Conservation (phyloP, 2,329 filamentous ascomycete species). For the Nigrograna mackinnonii region DNA sequence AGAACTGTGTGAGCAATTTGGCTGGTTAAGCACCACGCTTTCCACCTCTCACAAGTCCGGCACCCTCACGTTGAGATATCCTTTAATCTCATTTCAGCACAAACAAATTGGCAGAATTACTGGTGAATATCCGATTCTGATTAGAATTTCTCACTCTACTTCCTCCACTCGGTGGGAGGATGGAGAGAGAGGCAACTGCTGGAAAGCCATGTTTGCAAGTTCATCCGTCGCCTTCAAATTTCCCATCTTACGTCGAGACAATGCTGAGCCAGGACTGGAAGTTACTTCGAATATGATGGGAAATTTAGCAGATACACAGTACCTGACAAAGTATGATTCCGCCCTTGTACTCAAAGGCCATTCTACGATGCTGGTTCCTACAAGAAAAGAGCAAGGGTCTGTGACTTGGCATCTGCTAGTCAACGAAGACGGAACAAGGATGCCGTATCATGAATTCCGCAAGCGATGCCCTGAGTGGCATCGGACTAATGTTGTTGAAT, state of each 20-base stretch:
- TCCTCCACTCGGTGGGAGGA: no score
- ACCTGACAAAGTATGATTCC: constrained; percentile 1
- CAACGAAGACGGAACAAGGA: neutral
- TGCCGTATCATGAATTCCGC: constrained; percentile 2
- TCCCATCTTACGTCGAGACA: constrained; percentile 4
- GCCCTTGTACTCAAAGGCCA: constrained; percentile 4
- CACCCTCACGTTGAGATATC: no score
- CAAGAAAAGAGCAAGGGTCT: neutral
- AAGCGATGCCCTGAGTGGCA: neutral
- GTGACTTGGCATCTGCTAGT: constrained; percentile 9
- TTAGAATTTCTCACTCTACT: no score
- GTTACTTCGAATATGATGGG: constrained; percentile 4
- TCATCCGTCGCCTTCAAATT: constrained; percentile 5
- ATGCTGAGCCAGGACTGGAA: constrained; percentile 5
- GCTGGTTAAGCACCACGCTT: no score
- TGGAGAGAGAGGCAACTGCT: constrained; percentile 5
- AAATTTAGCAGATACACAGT: constrained; percentile 2
- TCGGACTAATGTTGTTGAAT: neutral
- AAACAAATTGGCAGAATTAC: no score
- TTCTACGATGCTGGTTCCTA: constrained; percentile 6
- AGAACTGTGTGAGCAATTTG: no score
- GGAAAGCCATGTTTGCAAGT: constrained; percentile 7
- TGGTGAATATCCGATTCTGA: no score
- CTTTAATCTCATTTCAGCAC: no score
- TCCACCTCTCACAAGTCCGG: no score